These are phyloP conservation scores for Tinospora cordifolia DNA, from an alignment of 164 flowering plant species.

Conservation along the genomic window DNA sequence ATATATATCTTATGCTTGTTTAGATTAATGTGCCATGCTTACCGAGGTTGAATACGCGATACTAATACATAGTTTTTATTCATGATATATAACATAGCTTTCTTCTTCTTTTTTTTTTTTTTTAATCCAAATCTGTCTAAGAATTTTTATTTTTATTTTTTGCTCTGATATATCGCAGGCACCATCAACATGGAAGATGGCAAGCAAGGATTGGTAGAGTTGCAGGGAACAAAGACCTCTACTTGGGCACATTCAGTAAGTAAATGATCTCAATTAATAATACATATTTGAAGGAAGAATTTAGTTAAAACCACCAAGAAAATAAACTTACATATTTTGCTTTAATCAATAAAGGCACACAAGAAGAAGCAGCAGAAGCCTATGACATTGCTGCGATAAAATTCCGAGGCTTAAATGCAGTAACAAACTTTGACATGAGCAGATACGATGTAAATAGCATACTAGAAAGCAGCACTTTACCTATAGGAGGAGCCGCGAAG, in stretches of 20 bases:
- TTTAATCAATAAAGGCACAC: conserved; percentile 49
- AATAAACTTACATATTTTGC: too few species aligned
- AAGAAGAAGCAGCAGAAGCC: conserved; percentile 98
- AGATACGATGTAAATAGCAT: conserved; percentile 82
- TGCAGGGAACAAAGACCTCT: conserved; percentile 89
- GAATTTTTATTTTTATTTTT: too few species aligned
- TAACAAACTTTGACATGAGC: conserved; percentile 92
- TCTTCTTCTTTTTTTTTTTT: too few species aligned
- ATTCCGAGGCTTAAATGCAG: conserved; percentile 85
- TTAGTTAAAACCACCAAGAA: too few species aligned
- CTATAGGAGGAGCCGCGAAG: conserved; percentile 76
- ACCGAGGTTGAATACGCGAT: too few species aligned
- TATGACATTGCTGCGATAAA: conserved; percentile 96
- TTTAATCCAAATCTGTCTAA: too few species aligned
- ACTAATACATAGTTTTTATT: too few species aligned
- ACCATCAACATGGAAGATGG: conserved; percentile 96
- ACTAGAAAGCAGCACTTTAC: conserved; percentile 67
- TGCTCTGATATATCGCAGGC: conserved; percentile 31
- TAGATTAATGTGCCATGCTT: too few species aligned
- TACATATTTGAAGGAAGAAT: too few species aligned
- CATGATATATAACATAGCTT: too few species aligned
- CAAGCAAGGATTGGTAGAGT: conserved; percentile 93
- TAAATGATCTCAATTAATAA: background rate
- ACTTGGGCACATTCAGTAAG: conserved; percentile 91
- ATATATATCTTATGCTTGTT: too few species aligned